Percentiles rank a stretch among this genome's conserved stretches.
These are phyloP conservation scores for Mycena galericulata DNA, from an alignment of 768 basidiomycete species.

Conservation along the genomic window DNA sequence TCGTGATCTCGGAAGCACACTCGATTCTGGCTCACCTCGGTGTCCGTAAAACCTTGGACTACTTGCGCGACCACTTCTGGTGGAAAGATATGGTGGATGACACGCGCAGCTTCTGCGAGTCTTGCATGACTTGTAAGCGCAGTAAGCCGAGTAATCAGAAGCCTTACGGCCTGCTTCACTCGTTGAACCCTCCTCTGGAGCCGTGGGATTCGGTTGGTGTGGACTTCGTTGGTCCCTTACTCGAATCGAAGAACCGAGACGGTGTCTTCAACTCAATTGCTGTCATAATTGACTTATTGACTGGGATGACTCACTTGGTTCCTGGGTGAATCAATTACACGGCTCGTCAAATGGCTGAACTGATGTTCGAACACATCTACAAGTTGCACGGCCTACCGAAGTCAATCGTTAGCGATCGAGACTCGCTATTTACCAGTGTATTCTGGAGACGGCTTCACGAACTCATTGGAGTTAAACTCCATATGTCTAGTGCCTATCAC, in stretches of 20 bases:
- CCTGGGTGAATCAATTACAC: slow-evolving; percentile 29
- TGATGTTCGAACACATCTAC: slow-evolving; percentile 41
- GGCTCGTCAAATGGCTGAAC: slow-evolving; percentile 41
- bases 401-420: slow-evolving; percentile 42
- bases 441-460: slow-evolving; percentile 38
- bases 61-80: slow-evolving; percentile 28
- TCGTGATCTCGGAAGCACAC: slow-evolving; percentile 41
- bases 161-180: slow-evolving; percentile 34
- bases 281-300: slow-evolving; percentile 41
- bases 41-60: slow-evolving; percentile 38
- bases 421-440: slow-evolving; percentile 41
- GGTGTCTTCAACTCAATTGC: slow-evolving; percentile 38
- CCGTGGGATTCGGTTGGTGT: slow-evolving; percentile 43
- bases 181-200: slow-evolving; percentile 29
- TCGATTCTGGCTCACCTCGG: slow-evolving; percentile 42
- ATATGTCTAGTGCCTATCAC: slow-evolving; percentile 28
- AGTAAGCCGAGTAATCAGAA: slow-evolving; percentile 25
- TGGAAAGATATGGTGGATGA: slow-evolving; percentile 31
- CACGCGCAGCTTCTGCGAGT: slow-evolving; percentile 18
- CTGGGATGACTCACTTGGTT: slow-evolving; percentile 41
- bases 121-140: slow-evolving; percentile 22
- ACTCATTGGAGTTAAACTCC: slow-evolving; percentile 23
- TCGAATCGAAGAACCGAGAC: slow-evolving; percentile 34
- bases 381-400: slow-evolving; percentile 45
- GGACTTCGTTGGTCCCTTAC: slow-evolving; percentile 31